Evolutionary conservation across 2,329 filamentous ascomycete species (phyloP).

Genomic region (Elsinoe ampelina): DNA sequence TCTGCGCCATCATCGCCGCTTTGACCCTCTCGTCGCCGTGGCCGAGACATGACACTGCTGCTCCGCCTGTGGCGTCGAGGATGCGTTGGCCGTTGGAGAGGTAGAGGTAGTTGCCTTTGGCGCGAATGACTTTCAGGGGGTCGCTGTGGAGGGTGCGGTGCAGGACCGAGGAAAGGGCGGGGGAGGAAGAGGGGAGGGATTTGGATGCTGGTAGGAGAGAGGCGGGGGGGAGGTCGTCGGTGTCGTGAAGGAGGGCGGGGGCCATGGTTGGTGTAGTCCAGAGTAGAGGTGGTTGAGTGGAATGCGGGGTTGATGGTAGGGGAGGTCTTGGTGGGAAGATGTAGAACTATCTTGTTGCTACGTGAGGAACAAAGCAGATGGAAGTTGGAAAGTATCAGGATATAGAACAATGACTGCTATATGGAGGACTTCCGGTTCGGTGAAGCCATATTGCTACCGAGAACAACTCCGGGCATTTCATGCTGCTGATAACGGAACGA

Average conservation of each 20-base stretch:
- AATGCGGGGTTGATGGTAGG: too few species aligned
- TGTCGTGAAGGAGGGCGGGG: neutral
- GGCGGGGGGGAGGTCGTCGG: neutral
- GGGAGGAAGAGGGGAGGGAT: neutral
- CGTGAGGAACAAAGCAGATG: too few species aligned
- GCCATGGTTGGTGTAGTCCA: neutral
- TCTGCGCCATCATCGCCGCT: slow-evolving; percentile 50
- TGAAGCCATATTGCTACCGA: neutral
- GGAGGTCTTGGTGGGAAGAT: too few species aligned
- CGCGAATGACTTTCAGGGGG: slow-evolving; percentile 41
- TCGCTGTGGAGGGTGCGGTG: slow-evolving; percentile 42
- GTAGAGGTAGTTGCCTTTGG: slow-evolving; percentile 43
- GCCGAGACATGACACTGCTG: slow-evolving; percentile 63
- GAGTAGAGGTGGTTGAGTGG: too few species aligned
- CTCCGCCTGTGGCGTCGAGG: slow-evolving; percentile 64
- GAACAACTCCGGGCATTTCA: neutral
- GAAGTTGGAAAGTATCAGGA: too few species aligned
- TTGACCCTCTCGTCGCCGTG: slow-evolving; percentile 54
- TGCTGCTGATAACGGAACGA: neutral
- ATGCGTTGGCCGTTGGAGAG: slow-evolving; percentile 50
- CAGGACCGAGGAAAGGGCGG: slow-evolving; percentile 33
- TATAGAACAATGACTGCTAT: too few species aligned
- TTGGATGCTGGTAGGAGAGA: neutral
- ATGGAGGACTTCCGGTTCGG: too few species aligned
- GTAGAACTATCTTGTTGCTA: too few species aligned